Base-by-base conservation (phyloP, 768 basidiomycete species). In the Boletus vinaceobasis region DNA sequence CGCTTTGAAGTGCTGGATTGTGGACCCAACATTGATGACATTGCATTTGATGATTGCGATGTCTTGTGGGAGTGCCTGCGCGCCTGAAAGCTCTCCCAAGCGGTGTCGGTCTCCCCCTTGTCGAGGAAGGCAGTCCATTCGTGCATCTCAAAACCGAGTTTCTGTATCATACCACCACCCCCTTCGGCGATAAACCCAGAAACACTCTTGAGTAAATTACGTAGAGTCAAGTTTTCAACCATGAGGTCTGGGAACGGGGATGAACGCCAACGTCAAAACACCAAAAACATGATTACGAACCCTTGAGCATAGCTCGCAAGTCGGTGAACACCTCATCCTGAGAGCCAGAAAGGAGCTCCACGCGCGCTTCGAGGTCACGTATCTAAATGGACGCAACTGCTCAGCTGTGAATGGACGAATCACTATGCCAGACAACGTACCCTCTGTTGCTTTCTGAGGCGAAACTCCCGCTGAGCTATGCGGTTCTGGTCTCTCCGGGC, bases 391-490 rank as follows among this genome's bases (percentile, higher is more conserved):
- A 36, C 43, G 43, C 58, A 52, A 48, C 19, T 42, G 27, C 39
- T 56, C 51, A 53, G 51, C 47, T 35, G 44, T 36, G 32, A 19
- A 19, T 7, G 9, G 50, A 21, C 14, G 14, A 23, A 17, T 23
- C 15, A 36, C 17, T 15, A 10, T 42, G 42, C 39, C 31, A 43
- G 43, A 31, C 48, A 9, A 71, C 77, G 55, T 53, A 87, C 87
- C 69, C 87, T 79, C 60, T 95, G 93, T 65, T 96, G 94, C 68
- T 97, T 97, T 63, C 94, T 78, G 48, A 94, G 74, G 47, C 94
- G 84, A 65, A 96, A 97, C 69, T 97, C 94, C 17, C 94, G 82
- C 68, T 96, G 94, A 2, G 94, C 94, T 50, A 96, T 93, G 49
- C 90, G 82, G 66, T 93, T 93, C 69, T 93, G 90, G 73, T 93